Conservation (phyloP, 129 eudicot genomes). For the Lonicera japonica region DNA sequence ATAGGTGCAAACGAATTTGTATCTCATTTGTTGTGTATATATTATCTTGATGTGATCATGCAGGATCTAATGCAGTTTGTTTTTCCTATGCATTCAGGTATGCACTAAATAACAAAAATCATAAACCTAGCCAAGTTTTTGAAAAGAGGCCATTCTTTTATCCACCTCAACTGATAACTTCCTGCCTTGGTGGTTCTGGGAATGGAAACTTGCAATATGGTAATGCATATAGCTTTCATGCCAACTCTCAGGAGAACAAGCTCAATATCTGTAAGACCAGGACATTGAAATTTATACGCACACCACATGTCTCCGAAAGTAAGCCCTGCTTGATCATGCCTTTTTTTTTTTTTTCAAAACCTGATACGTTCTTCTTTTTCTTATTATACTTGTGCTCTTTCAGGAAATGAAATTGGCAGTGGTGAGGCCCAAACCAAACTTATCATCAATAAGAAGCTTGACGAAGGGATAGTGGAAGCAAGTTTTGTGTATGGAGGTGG, state of each 20-base stretch:
- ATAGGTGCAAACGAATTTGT: not conserved
- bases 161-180: not conserved
- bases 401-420: not conserved
- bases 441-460: not conserved
- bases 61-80: not conserved
- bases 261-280: not conserved
- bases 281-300: constrained; percentile 3
- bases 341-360: not conserved
- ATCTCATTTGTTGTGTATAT: not conserved
- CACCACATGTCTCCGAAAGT: not conserved
- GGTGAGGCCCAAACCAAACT: not conserved
- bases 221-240: not conserved
- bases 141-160: not conserved
- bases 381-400: not conserved
- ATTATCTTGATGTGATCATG: not conserved
- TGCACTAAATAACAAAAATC: not conserved
- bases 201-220: not conserved
- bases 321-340: not conserved
- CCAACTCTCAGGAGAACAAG: not conserved
- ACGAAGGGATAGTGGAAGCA: not conserved
- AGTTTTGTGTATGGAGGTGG: not conserved
- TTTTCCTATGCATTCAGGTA: not conserved
- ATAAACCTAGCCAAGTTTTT: no score
- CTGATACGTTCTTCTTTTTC: not conserved
- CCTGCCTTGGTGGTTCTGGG: not conserved